Evolutionary conservation across 768 basidiomycete species (phyloP).

Genomic region (Tylopilus felleus): DNA sequence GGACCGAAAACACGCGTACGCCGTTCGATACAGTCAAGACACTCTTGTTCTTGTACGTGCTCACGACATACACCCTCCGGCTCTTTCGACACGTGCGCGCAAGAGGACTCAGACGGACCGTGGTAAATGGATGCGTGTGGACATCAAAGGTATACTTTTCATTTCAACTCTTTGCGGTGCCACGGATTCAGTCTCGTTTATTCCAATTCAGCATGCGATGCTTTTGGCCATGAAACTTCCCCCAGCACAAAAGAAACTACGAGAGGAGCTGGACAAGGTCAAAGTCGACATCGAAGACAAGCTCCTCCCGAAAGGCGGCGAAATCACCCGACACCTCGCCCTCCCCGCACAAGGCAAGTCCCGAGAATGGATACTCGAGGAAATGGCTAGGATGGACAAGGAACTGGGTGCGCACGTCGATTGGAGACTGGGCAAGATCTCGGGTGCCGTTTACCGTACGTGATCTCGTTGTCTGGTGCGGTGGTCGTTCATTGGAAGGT

Average conservation of each 20-base stretch:
- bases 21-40: constrained; percentile 33
- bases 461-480: background rate
- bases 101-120: constrained; percentile 30
- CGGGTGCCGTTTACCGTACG: constrained; percentile 81
- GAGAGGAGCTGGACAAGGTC: constrained; percentile 59
- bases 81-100: constrained; percentile 37
- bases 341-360: constrained; percentile 65
- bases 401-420: constrained; percentile 45
- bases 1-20: constrained; percentile 3
- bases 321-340: constrained; percentile 60
- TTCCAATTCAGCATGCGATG: constrained; percentile 57
- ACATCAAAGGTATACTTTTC: constrained; percentile 20
- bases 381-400: constrained; percentile 79
- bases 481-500: background rate
- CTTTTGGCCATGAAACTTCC: constrained; percentile 62
- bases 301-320: constrained; percentile 61
- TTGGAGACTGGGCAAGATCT: constrained; percentile 73
- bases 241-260: constrained; percentile 54
- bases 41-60: constrained; percentile 33
- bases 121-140: constrained; percentile 28
- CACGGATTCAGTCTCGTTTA: background rate
- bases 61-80: constrained; percentile 25
- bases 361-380: constrained; percentile 67
- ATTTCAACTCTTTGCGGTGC: background rate
- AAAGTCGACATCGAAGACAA: constrained; percentile 62